Conservation (phyloP, 2,329 filamentous ascomycete species). For the Fusarium phyllophilum region DNA sequence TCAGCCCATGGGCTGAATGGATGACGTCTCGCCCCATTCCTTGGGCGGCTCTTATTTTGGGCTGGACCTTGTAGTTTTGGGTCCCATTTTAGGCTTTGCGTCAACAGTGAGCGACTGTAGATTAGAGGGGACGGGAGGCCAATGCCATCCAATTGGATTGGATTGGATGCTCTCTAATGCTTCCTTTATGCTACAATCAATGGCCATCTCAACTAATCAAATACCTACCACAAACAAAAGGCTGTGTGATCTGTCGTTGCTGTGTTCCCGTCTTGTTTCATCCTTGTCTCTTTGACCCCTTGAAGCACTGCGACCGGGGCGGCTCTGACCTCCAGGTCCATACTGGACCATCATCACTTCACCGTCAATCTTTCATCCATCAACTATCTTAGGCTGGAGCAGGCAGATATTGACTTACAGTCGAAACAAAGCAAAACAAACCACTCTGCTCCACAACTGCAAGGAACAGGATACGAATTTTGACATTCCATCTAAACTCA, state of each 20-base stretch:
- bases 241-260: background rate
- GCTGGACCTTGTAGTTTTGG: background rate
- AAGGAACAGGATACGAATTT: slow-evolving; percentile 2
- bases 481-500: slow-evolving; percentile 28
- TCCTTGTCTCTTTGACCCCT: slow-evolving; percentile 25
- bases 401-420: slow-evolving; percentile 16
- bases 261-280: slow-evolving; percentile 23
- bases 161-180: background rate
- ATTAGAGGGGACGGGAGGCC: background rate
- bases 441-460: slow-evolving; percentile 21
- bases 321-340: slow-evolving; percentile 19
- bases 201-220: slow-evolving; percentile 10
- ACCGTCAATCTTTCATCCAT: slow-evolving; percentile 36
- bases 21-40: slow-evolving; percentile 32
- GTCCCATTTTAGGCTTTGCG: slow-evolving; percentile 20
- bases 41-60: slow-evolving; percentile 27
- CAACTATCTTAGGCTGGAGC: slow-evolving; percentile 3
- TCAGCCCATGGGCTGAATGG: background rate
- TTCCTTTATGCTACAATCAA: background rate
- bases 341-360: slow-evolving; percentile 21
- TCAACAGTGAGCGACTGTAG: slow-evolving; percentile 4
- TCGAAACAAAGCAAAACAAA: slow-evolving; percentile 5
- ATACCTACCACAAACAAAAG: background rate
- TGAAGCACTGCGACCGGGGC: slow-evolving; percentile 16
- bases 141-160: background rate